Conservation (phyloP, 805 yeast genomes). For the Spathaspora sp. region DNA sequence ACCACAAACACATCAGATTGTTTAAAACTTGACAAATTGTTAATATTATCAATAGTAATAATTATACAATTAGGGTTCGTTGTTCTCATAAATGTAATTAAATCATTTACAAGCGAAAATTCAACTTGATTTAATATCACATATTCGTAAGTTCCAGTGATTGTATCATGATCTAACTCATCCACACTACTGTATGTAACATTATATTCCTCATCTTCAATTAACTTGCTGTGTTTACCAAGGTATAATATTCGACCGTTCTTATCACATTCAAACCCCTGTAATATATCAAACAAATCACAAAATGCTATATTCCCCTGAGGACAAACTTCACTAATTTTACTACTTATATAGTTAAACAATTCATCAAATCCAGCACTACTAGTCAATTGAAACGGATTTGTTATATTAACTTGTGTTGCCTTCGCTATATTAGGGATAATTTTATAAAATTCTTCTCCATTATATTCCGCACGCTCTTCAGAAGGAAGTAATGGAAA, state of each 20-base stretch:
- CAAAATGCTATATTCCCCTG: conserved; percentile 1
- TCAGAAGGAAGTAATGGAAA: conserved; percentile 14
- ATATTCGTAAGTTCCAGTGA: neutral
- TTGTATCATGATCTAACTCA: neutral
- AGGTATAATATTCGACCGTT: neutral
- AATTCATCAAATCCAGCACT: neutral
- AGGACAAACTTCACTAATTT: neutral
- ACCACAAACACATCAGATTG: neutral
- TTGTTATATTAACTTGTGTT: neutral
- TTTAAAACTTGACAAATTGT: neutral
- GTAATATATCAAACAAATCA: neutral
- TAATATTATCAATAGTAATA: neutral
- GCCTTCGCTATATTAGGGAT: neutral
- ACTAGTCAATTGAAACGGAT: neutral
- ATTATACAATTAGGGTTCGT: neutral
- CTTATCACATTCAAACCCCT: neutral
- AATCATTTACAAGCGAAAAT: neutral
- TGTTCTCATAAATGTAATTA: neutral
- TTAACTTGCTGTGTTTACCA: neutral
- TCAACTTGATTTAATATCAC: conserved; percentile 4
- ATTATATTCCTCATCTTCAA: neutral
- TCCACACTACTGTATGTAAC: neutral
- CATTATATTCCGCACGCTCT: conserved; percentile 13
- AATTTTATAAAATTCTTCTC: conserved; percentile 1
- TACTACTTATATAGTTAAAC: neutral